Percentiles rank a stretch among this genome's conserved stretches.
Conservation (phyloP, 1,284 basidiomycete genomes). For the Coriolopsis trogii region DNA sequence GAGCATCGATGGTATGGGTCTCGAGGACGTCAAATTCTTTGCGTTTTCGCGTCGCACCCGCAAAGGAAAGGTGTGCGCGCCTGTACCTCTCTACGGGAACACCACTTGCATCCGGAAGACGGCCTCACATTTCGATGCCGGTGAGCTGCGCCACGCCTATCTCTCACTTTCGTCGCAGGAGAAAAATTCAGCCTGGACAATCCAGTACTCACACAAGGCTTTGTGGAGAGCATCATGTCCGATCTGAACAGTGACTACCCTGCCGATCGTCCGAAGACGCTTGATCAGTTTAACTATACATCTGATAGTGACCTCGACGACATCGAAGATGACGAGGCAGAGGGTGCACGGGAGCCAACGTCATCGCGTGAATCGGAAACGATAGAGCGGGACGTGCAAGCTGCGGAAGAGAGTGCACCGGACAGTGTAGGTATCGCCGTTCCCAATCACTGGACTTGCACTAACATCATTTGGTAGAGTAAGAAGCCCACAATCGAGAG, state of each 20-base stretch:
- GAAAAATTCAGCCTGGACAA: not conserved
- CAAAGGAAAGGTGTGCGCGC: conserved; percentile 2
- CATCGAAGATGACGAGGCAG: conserved; percentile 11
- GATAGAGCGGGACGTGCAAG: too few relatives aligned
- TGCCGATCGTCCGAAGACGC: not conserved
- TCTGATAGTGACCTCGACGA: conserved; percentile 30
- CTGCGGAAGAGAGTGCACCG: too few relatives aligned
- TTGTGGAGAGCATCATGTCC: conserved; percentile 13
- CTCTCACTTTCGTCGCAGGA: too few relatives aligned
- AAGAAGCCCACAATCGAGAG: too few relatives aligned
- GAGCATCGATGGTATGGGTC: conserved; percentile 1
- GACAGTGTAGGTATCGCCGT: too few relatives aligned
- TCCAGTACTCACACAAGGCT: conserved; percentile 22
- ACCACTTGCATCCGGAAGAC: conserved; percentile 7
- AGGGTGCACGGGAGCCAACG: too few relatives aligned
- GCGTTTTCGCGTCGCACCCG: conserved; percentile 8
- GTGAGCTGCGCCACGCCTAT: too few relatives aligned
- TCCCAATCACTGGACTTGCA: too few relatives aligned
- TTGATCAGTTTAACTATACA: conserved; percentile 22
- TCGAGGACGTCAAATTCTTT: conserved; percentile 19
- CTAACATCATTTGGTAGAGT: too few relatives aligned
- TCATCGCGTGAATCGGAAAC: too few relatives aligned
- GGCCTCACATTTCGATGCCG: conserved; percentile 11
- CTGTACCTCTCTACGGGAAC: conserved; percentile 8
- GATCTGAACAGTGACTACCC: conserved; percentile 20